phyloP scores from a whole-genome alignment of 331 rosid genomes.

The Quercus phellos region DNA sequence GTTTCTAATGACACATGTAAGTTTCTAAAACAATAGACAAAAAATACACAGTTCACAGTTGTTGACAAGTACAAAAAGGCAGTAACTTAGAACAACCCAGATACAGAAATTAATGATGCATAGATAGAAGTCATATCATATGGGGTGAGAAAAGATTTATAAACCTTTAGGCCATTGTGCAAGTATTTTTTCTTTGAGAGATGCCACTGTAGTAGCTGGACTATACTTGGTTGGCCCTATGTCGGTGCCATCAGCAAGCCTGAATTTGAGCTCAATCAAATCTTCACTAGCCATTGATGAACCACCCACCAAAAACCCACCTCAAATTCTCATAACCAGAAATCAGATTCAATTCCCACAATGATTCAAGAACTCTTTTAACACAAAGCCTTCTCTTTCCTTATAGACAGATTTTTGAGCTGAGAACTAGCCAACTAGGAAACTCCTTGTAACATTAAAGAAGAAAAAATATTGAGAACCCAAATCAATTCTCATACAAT shows the following conservation, averaged over 20 bases:
- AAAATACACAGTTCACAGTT: too few species aligned
- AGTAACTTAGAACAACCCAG: not conserved
- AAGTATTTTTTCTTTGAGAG: constrained; percentile 42
- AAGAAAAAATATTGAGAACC: constrained; percentile 9
- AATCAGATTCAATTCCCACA: constrained; percentile 6
- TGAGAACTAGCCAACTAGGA: not conserved
- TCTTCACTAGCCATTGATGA: constrained; percentile 38
- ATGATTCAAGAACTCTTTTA: not conserved
- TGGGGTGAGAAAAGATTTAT: not conserved
- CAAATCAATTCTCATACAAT: constrained; percentile 24
- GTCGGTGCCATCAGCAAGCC: constrained; percentile 45
- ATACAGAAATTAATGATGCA: not conserved
- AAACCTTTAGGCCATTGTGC: constrained; percentile 50
- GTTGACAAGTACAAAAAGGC: too few species aligned
- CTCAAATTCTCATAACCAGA: constrained; percentile 27
- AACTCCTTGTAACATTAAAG: not conserved
- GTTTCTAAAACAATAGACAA: too few species aligned
- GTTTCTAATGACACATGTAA: too few species aligned
- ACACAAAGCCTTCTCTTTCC: not conserved
- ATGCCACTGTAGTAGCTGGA: constrained; percentile 34
- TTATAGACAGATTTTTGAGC: not conserved
- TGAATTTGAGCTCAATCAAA: constrained; percentile 41
- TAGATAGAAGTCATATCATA: too few species aligned
- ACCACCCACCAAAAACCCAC: constrained; percentile 9
- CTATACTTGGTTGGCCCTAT: constrained; percentile 42